Evolutionary conservation across 2,329 filamentous ascomycete genomes (phyloP).

Genomic region (Fusarium aywerte): DNA sequence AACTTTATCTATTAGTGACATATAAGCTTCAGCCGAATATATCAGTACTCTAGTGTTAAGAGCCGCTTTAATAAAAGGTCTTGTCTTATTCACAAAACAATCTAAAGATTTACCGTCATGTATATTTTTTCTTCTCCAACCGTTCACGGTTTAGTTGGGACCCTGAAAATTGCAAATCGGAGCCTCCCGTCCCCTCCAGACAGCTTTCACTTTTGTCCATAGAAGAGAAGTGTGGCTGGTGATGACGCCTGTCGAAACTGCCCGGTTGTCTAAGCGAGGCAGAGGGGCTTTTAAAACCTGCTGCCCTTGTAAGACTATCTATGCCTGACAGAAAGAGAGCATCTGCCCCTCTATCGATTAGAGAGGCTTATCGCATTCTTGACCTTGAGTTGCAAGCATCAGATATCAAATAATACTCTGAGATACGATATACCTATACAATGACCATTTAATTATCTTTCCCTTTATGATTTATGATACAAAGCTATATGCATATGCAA

Average conservation of each 20-base stretch:
- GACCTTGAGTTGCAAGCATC: background rate
- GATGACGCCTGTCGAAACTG: slow-evolving; percentile 18
- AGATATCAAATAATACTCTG: background rate
- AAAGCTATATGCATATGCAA: background rate
- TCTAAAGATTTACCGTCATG: background rate
- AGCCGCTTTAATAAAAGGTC: background rate
- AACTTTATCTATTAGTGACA: background rate
- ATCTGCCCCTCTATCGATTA: slow-evolving; percentile 35
- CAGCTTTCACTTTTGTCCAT: background rate
- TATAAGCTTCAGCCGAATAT: background rate
- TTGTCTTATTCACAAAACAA: background rate
- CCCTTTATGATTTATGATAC: background rate
- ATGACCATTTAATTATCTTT: rapidly evolving
- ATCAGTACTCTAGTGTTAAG: background rate
- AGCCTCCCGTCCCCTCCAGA: slow-evolving; percentile 18
- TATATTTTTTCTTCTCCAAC: background rate
- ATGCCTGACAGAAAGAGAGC: background rate
- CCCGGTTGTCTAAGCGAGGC: slow-evolving; percentile 26
- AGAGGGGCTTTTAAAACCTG: slow-evolving; percentile 29
- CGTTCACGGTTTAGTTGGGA: slow-evolving; percentile 26
- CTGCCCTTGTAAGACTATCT: slow-evolving; percentile 3
- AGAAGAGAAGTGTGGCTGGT: slow-evolving; percentile 24
- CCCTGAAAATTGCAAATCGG: slow-evolving; percentile 26
- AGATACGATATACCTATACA: background rate
- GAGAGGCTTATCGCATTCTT: slow-evolving; percentile 19